These are phyloP conservation scores for Venturia carpophila DNA, from an alignment of 2,329 filamentous ascomycete genomes.

Conservation along the genomic window DNA sequence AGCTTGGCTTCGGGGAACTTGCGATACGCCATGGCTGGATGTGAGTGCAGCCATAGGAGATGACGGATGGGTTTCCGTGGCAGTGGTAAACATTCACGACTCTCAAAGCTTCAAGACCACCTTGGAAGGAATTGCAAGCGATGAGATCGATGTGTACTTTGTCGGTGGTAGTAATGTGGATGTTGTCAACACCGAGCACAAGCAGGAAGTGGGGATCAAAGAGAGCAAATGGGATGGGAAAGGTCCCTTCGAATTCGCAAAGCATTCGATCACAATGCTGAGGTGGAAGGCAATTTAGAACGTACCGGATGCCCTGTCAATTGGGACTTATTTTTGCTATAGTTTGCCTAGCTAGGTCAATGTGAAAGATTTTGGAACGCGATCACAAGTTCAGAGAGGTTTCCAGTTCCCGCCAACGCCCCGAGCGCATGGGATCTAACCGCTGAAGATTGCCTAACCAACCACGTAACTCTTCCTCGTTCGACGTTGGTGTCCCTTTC, in stretches of 20 bases:
- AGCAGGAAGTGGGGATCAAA: conserved; percentile 53
- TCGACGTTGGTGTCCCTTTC: conserved; percentile 33
- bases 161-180: conserved; percentile 52
- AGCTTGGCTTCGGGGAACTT: conserved; percentile 54
- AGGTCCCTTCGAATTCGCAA: conserved; percentile 57
- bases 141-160: conserved; percentile 52
- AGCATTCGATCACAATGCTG: conserved; percentile 63
- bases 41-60: conserved; percentile 54
- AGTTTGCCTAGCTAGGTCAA: background rate
- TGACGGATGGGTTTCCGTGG: conserved; percentile 56
- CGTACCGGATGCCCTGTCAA: background rate
- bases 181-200: conserved; percentile 54
- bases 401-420: conserved; percentile 68
- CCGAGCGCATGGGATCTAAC: conserved; percentile 65
- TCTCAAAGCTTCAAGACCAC: conserved; percentile 51
- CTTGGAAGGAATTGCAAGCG: conserved; percentile 48
- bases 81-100: conserved; percentile 64
- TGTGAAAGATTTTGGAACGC: background rate
- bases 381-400: conserved; percentile 35
- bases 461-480: conserved; percentile 38
- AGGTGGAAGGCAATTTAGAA: conserved; percentile 21
- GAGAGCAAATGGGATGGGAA: conserved; percentile 57
- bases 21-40: conserved; percentile 64
- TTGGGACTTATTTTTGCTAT: background rate
- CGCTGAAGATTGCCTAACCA: conserved; percentile 58